Evolutionary conservation across 2,329 filamentous ascomycete species (phyloP).

Genomic region (Penicillium sp.): DNA sequence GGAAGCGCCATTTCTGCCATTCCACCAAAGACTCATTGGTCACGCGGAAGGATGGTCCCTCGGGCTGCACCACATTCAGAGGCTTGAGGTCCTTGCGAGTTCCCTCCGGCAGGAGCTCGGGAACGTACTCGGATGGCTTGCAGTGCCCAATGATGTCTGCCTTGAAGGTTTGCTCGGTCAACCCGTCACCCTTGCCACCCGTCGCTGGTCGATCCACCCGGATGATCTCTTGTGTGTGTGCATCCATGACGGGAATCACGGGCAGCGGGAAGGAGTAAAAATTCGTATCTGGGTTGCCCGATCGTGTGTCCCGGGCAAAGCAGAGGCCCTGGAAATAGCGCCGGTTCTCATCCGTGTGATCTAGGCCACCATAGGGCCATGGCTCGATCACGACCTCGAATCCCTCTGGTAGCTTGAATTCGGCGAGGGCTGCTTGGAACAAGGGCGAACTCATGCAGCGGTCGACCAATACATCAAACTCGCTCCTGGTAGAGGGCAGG

Average conservation of each 20-base stretch:
- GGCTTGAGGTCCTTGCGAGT: constrained; percentile 63
- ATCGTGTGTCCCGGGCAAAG: constrained; percentile 49
- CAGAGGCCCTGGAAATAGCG: constrained; percentile 57
- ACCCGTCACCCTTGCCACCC: constrained; percentile 52
- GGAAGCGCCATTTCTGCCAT: constrained; percentile 71
- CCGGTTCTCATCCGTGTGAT: constrained; percentile 48
- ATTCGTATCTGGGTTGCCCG: constrained; percentile 58
- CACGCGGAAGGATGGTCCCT: constrained; percentile 65
- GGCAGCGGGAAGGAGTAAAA: constrained; percentile 63
- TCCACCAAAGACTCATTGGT: constrained; percentile 45
- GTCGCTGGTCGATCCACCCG: constrained; percentile 61
- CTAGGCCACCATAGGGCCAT: constrained; percentile 60
- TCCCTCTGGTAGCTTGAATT: constrained; percentile 57
- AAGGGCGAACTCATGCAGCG: constrained; percentile 55
- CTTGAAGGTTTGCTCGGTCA: constrained; percentile 46
- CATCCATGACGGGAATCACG: constrained; percentile 58
- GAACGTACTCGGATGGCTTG: constrained; percentile 54
- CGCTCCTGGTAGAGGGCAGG: constrained; percentile 33
- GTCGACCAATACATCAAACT: constrained; percentile 52
- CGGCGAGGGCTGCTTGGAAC: constrained; percentile 54
- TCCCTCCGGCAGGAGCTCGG: constrained; percentile 49
- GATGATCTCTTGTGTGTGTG: constrained; percentile 56
- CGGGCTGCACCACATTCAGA: constrained; percentile 70
- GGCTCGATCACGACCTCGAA: constrained; percentile 60
- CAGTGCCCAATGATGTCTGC: constrained; percentile 56